phyloP scores from a whole-genome alignment of 2,329 filamentous ascomycete genomes.

The Pseudocercospora fuligena region DNA sequence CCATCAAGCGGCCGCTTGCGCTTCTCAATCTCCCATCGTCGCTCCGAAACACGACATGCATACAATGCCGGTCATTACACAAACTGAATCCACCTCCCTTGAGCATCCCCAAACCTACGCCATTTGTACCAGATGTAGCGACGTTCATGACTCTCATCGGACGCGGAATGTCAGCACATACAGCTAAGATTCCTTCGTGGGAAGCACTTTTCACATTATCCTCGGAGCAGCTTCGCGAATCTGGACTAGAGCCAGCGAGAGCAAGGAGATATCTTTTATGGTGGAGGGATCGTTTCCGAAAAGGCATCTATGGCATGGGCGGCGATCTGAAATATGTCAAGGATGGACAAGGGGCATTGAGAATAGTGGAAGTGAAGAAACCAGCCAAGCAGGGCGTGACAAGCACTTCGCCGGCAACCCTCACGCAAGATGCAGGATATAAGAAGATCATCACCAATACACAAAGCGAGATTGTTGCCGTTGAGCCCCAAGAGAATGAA shows the following conservation, averaged over 20 bases:
- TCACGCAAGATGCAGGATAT: constrained; percentile 59
- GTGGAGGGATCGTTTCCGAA: constrained; percentile 84
- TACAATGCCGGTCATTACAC: constrained; percentile 30
- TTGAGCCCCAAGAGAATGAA: background rate
- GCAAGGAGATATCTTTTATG: constrained; percentile 81
- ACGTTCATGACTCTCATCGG: constrained; percentile 93
- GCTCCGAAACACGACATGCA: constrained; percentile 29
- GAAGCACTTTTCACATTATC: constrained; percentile 83
- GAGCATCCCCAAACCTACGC: constrained; percentile 71
- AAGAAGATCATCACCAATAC: constrained; percentile 66
- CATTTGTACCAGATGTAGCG: constrained; percentile 80
- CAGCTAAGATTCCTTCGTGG: constrained; percentile 88
- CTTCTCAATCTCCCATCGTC: constrained; percentile 32
- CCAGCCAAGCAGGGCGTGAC: constrained; percentile 13
- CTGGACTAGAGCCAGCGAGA: constrained; percentile 85
- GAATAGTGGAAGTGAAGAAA: constrained; percentile 58
- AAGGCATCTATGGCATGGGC: constrained; percentile 77
- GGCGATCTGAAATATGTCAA: constrained; percentile 80
- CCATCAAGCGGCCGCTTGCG: constrained; percentile 34
- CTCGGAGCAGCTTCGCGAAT: constrained; percentile 75
- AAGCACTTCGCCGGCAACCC: constrained; percentile 47
- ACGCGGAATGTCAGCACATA: constrained; percentile 79
- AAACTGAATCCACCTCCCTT: constrained; percentile 24
- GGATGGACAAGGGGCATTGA: constrained; percentile 62
- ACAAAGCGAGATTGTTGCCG: constrained; percentile 41